Evolutionary conservation across 352 stramenopile genomes (phyloP).

Genomic region (Globisporangium spiculum): DNA sequence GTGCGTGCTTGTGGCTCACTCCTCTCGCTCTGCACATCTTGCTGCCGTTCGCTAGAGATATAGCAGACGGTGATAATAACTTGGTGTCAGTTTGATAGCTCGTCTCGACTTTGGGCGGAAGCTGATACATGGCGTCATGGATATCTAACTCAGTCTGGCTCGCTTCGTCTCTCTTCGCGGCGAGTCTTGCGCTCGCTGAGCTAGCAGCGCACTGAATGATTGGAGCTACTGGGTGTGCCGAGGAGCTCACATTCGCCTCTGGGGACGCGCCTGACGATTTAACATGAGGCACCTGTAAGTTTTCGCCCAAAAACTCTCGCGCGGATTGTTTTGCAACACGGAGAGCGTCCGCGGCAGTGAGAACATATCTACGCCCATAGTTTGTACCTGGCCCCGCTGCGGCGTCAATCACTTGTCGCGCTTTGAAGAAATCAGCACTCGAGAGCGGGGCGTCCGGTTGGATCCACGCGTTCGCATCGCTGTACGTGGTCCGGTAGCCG

Average conservation of each 20-base stretch:
- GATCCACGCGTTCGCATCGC: conserved; percentile 15
- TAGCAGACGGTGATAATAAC: background rate
- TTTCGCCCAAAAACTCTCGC: conserved; percentile 31
- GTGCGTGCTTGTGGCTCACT: background rate
- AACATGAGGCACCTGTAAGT: conserved; percentile 4
- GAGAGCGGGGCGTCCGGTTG: background rate
- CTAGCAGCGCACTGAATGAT: background rate
- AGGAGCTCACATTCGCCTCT: background rate
- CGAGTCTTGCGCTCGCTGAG: background rate
- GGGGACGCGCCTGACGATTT: background rate
- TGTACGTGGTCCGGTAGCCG: conserved; percentile 6
- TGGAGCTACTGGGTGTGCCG: background rate
- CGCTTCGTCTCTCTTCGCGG: conserved; percentile 8
- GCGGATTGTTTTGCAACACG: conserved; percentile 31
- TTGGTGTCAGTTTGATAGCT: conserved; percentile 5
- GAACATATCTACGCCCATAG: conserved; percentile 25
- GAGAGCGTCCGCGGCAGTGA: conserved; percentile 33
- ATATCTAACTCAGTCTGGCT: conserved; percentile 10
- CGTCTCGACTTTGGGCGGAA: background rate
- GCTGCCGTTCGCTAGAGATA: background rate
- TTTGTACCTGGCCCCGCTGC: conserved; percentile 1
- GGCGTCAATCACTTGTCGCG: conserved; percentile 16
- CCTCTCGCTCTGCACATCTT: background rate
- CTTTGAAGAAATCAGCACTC: background rate
- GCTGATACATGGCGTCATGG: background rate